Percentiles rank a stretch among this genome's conserved stretches.
Conservation (phyloP, 1,284 basidiomycete species). For the Hypsizygus ulmarius region DNA sequence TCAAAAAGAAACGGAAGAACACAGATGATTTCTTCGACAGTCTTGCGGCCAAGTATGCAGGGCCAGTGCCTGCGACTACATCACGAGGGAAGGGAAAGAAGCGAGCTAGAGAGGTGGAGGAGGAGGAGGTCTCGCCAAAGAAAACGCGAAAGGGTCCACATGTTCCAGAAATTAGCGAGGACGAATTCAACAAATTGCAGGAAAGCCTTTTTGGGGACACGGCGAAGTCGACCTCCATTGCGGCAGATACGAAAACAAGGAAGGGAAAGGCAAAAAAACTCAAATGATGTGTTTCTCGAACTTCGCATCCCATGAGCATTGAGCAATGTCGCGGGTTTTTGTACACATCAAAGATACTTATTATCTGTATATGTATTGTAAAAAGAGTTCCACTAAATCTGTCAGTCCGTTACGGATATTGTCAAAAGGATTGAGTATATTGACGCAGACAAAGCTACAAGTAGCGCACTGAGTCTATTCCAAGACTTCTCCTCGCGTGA, state of each 20-base stretch:
- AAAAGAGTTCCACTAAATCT: conserved; percentile 13
- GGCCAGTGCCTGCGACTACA: conserved; percentile 36
- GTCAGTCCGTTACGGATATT: conserved; percentile 2
- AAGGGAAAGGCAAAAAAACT: conserved; percentile 28
- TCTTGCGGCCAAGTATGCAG: conserved; percentile 81
- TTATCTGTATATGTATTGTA: conserved; percentile 5
- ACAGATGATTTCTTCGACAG: conserved; percentile 72
- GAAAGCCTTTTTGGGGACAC: conserved; percentile 54
- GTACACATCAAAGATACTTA: not conserved
- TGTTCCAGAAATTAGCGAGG: conserved; percentile 63
- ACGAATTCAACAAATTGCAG: conserved; percentile 64
- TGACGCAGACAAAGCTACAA: conserved; percentile 40
- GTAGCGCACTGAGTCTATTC: conserved; percentile 82
- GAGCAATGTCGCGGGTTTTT: not conserved
- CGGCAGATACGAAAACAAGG: conserved; percentile 29
- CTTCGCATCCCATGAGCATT: no score
- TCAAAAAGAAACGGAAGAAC: conserved; percentile 68
- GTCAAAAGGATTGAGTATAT: conserved; percentile 11
- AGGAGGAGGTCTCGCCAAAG: conserved; percentile 43
- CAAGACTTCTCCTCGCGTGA: conserved; percentile 80
- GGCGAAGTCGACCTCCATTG: conserved; percentile 24
- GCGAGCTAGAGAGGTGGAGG: conserved; percentile 40
- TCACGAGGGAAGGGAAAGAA: conserved; percentile 54
- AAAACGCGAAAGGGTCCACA: conserved; percentile 37
- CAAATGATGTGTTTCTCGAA: no score